phyloP scores from a whole-genome alignment of 495 filamentous ascomycete species.

The Neurospora sp. region DNA sequence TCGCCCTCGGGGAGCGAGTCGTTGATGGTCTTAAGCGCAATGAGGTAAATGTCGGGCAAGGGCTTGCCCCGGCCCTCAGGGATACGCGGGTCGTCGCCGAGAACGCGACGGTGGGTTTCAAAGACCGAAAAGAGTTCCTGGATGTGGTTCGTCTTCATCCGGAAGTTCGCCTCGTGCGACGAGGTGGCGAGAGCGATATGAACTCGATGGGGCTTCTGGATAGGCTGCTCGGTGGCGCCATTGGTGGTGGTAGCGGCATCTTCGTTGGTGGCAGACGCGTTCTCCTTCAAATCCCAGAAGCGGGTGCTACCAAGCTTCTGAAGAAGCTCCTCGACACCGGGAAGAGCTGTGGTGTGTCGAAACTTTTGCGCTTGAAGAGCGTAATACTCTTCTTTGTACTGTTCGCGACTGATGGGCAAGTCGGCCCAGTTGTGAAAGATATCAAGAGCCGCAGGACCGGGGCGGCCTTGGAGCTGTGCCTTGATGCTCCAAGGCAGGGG shows the following conservation, averaged over 20 bases:
- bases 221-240: not conserved
- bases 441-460: slow-evolving; percentile 51
- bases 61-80: slow-evolving; percentile 78
- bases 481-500: slow-evolving; percentile 83
- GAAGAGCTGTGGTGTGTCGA: slow-evolving; percentile 60
- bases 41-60: slow-evolving; percentile 84
- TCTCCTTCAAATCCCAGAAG: slow-evolving; percentile 29
- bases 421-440: slow-evolving; percentile 67
- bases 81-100: slow-evolving; percentile 83
- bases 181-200: slow-evolving; percentile 85
- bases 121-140: slow-evolving; percentile 65
- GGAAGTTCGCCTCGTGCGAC: slow-evolving; percentile 58
- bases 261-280: not conserved
- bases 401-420: slow-evolving; percentile 59
- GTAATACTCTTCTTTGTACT: slow-evolving; percentile 49
- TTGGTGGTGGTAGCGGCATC: not conserved
- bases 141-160: slow-evolving; percentile 70
- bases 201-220: slow-evolving; percentile 33
- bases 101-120: slow-evolving; percentile 52
- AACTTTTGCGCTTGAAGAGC: slow-evolving; percentile 62
- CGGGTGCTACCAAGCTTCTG: slow-evolving; percentile 36
- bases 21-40: slow-evolving; percentile 83
- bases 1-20: slow-evolving; percentile 52
- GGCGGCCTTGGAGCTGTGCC: slow-evolving; percentile 89
- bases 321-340: slow-evolving; percentile 66